Conservation (phyloP, 1,284 basidiomycete species). For the Xerocomus minutiporus region DNA sequence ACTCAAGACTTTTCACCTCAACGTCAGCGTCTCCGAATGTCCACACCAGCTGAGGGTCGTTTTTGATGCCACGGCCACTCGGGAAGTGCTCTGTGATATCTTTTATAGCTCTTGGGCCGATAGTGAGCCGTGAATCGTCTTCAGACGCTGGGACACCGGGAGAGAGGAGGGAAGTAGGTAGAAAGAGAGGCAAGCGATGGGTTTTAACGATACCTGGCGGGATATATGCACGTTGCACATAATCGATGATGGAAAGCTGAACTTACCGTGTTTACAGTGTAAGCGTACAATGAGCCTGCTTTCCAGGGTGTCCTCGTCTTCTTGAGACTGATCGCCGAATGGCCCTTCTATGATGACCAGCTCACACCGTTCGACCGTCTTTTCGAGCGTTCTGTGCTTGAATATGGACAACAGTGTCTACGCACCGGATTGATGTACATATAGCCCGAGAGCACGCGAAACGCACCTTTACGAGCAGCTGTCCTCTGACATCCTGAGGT, state of each 20-base stretch:
- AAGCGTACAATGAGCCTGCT: conserved; percentile 66
- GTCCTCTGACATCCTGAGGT: conserved; percentile 48
- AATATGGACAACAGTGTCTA: conserved; percentile 69
- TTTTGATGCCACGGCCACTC: conserved; percentile 51
- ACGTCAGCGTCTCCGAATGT: conserved; percentile 64
- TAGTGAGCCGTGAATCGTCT: conserved; percentile 59
- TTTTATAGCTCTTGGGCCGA: conserved; percentile 64
- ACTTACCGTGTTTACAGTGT: conserved; percentile 74
- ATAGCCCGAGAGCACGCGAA: conserved; percentile 1
- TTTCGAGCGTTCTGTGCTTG: conserved; percentile 68
- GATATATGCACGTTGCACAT: conserved; percentile 3
- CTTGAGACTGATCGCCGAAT: conserved; percentile 36
- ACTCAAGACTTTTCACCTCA: conserved; percentile 61
- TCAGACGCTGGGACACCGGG: conserved; percentile 53
- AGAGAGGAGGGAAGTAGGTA: conserved; percentile 53
- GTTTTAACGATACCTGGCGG: conserved; percentile 70
- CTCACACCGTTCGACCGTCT: conserved; percentile 70
- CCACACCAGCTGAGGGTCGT: conserved; percentile 75
- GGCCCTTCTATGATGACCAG: conserved; percentile 59
- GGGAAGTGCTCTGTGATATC: conserved; percentile 82
- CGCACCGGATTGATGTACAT: conserved; percentile 1
- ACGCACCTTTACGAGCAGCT: conserved; percentile 62
- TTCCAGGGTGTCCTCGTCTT: conserved; percentile 60
- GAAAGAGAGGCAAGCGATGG: conserved; percentile 60
- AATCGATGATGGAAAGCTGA: neutral